phyloP scores from a whole-genome alignment of 805 yeast species.

The Starmerella riodocensis region DNA sequence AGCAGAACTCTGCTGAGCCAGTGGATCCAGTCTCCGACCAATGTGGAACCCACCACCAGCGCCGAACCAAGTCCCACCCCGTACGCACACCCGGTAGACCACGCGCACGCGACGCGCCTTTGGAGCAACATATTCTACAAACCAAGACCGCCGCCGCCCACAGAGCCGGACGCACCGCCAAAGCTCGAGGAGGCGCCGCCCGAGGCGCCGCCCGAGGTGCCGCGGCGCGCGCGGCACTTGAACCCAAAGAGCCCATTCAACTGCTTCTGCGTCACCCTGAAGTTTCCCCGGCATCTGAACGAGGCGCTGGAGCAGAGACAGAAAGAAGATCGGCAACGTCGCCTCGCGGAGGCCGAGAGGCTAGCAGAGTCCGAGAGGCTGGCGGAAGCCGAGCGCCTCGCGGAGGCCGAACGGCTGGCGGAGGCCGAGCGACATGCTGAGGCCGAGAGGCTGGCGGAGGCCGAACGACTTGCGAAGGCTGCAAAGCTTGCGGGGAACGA shows the following conservation, averaged over 20 bases:
- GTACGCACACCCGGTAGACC: not conserved
- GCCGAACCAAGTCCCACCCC: too few species aligned
- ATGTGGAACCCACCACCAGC: not conserved
- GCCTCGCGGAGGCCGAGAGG: too few species aligned
- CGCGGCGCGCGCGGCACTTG: not conserved
- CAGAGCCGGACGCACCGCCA: too few species aligned
- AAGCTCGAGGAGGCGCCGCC: too few species aligned
- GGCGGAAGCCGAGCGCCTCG: too few species aligned
- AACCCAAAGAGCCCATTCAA: conserved; percentile 4
- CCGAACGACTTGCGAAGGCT: not conserved
- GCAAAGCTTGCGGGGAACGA: not conserved
- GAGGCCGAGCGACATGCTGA: not conserved
- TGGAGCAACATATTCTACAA: conserved; percentile 8
- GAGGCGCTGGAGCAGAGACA: not conserved
- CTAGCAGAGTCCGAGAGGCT: too few species aligned
- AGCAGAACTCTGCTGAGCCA: conserved; percentile 8
- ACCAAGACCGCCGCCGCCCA: not conserved
- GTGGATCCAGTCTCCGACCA: conserved; percentile 7
- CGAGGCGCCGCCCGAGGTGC: too few species aligned
- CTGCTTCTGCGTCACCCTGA: conserved; percentile 6
- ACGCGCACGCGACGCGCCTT: not conserved
- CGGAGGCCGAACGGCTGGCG: too few species aligned
- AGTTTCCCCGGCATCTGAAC: not conserved
- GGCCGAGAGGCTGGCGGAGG: not conserved
- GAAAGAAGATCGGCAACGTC: too few species aligned